A percentile compares a stretch with the other conserved stretches of the same genome.
phyloP scores from a whole-genome alignment of 2,329 filamentous ascomycete species.

The Phialophora tarda region DNA sequence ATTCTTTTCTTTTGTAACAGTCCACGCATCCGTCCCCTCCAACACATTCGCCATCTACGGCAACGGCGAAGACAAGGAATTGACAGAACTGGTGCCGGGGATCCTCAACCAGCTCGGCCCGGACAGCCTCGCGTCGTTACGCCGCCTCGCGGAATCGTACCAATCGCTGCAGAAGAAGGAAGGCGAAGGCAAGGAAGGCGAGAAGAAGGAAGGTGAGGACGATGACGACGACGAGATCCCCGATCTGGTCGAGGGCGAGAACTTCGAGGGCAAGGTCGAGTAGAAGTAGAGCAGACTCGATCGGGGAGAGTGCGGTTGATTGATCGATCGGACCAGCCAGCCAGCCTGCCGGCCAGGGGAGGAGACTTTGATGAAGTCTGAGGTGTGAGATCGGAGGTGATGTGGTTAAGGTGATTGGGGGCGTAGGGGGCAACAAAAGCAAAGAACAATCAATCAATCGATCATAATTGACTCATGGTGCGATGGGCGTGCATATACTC shows the following conservation, averaged over 20 bases:
- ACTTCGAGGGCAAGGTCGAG: slow-evolving; percentile 98
- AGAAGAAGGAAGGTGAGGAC: slow-evolving; percentile 71
- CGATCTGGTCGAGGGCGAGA: slow-evolving; percentile 94
- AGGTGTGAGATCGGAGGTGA: neutral
- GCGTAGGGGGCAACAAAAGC: neutral
- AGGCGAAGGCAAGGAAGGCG: slow-evolving; percentile 60
- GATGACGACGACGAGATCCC: slow-evolving; percentile 89
- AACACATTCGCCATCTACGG: slow-evolving; percentile 99
- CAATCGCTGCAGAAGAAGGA: slow-evolving; percentile 98
- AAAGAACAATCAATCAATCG: neutral
- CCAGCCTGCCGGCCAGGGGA: no score
- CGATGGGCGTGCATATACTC: neutral
- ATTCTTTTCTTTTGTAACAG: slow-evolving; percentile 54
- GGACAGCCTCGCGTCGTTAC: slow-evolving; percentile 94
- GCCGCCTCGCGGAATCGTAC: slow-evolving; percentile 99
- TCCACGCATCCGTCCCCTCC: slow-evolving; percentile 93
- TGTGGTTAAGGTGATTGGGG: neutral
- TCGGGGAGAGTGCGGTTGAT: no score
- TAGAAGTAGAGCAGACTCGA: slow-evolving; percentile 56
- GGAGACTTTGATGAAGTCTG: neutral
- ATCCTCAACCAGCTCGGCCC: slow-evolving; percentile 99
- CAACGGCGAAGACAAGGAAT: slow-evolving; percentile 98
- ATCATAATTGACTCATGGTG: neutral
- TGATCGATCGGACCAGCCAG: no score
- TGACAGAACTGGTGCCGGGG: slow-evolving; percentile 97